These are phyloP conservation scores for Coemansia sp. DNA, from an alignment of 192 early-diverging fungal species.

Conservation along the genomic window DNA sequence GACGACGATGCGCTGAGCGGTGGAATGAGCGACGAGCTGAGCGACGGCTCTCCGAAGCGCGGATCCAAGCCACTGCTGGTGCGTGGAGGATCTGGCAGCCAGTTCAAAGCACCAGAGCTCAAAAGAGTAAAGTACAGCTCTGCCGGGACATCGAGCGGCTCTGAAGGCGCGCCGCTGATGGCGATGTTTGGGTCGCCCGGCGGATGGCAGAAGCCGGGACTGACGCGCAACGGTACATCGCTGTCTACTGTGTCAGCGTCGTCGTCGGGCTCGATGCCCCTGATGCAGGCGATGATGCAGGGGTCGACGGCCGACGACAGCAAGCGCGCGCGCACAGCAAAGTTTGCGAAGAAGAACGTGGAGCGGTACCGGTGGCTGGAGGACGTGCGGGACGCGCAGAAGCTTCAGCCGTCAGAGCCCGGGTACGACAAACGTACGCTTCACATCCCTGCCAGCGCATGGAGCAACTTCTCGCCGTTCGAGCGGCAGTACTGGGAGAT, in stretches of 20 bases:
- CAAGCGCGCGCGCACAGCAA: constrained; percentile 57
- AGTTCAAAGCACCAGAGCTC: constrained; percentile 11
- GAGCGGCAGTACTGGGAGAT: constrained; percentile 99
- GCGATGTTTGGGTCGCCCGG: background rate
- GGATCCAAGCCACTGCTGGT: constrained; percentile 1
- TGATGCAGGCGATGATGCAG: too few species aligned
- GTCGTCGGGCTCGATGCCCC: constrained; percentile 6
- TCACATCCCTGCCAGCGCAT: constrained; percentile 73
- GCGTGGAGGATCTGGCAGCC: constrained; percentile 2
- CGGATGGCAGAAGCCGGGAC: constrained; percentile 8
- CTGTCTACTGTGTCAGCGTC: too few species aligned
- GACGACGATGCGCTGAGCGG: constrained; percentile 2
- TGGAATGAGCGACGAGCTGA: constrained; percentile 7
- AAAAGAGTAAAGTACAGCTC: constrained; percentile 16
- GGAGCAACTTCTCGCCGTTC: constrained; percentile 88
- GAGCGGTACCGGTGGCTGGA: constrained; percentile 85
- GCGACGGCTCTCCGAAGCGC: background rate
- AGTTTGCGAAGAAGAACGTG: constrained; percentile 85
- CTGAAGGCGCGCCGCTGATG: constrained; percentile 24
- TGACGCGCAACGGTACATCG: background rate
- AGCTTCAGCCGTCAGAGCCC: constrained; percentile 61
- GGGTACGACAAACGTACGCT: constrained; percentile 94
- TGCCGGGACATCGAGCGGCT: constrained; percentile 17
- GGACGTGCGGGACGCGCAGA: constrained; percentile 76
- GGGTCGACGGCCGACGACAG: constrained; percentile 20